Conservation (phyloP, 2,329 filamentous ascomycete species). For the Pseudocercospora cruenta region DNA sequence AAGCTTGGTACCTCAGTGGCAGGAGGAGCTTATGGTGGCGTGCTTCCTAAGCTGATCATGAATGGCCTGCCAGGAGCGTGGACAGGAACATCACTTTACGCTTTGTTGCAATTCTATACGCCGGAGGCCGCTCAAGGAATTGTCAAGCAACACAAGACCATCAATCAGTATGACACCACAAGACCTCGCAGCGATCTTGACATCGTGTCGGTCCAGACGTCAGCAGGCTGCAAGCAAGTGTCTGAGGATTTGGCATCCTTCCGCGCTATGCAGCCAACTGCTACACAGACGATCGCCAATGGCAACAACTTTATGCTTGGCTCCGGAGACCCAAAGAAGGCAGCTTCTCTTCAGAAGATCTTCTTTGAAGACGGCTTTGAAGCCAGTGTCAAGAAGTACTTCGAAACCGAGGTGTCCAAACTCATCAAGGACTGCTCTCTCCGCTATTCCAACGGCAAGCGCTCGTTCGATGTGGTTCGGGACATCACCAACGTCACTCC, state of each 20-base stretch:
- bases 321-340: conserved; percentile 47
- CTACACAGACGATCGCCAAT: conserved; percentile 47
- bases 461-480: conserved; percentile 60
- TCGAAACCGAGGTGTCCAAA: conserved; percentile 46
- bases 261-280: conserved; percentile 47
- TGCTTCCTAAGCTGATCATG: conserved; percentile 51
- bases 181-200: conserved; percentile 41
- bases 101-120: conserved; percentile 56
- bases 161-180: conserved; percentile 52
- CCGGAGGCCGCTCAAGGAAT: conserved; percentile 53
- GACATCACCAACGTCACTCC: conserved; percentile 71
- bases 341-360: conserved; percentile 48
- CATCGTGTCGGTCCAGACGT: conserved; percentile 54
- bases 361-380: conserved; percentile 52
- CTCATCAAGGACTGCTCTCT: conserved; percentile 54
- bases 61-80: conserved; percentile 52
- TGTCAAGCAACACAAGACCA: conserved; percentile 50
- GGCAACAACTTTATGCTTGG: conserved; percentile 55
- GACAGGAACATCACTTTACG: conserved; percentile 55
- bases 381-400: conserved; percentile 48
- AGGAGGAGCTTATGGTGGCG: conserved; percentile 36
- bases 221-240: conserved; percentile 54
- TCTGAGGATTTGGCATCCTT: conserved; percentile 56
- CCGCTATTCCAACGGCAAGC: conserved; percentile 49
- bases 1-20: conserved; percentile 49